Conservation (phyloP, 768 basidiomycete genomes). For the Psilocybe cyanescens region DNA sequence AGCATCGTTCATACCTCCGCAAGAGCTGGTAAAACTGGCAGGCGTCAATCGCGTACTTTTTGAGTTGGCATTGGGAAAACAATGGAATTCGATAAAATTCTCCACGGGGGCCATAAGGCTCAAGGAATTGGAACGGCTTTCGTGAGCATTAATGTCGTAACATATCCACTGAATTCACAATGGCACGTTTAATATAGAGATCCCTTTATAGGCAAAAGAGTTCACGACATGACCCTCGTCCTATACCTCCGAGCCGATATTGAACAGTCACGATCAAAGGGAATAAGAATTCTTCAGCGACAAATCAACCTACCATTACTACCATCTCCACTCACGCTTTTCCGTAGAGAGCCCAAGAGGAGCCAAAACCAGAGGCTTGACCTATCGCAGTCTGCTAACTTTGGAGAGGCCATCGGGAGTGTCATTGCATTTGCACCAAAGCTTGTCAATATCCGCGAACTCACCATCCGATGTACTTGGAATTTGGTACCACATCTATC, state of each 20-base stretch:
- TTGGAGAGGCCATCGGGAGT: constrained; percentile 29
- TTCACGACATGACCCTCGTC: neutral
- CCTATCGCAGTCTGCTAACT: constrained; percentile 2
- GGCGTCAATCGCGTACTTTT: constrained; percentile 6
- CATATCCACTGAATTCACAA: neutral
- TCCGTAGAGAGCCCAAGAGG: neutral
- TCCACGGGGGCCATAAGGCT: neutral
- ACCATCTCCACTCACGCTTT: neutral
- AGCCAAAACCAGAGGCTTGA: neutral
- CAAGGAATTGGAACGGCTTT: neutral
- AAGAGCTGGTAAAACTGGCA: neutral
- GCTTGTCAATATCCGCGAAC: constrained; percentile 33
- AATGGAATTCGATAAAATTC: neutral
- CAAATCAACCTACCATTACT: no score
- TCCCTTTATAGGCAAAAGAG: neutral
- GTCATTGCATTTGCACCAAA: constrained; percentile 32
- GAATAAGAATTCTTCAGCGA: neutral
- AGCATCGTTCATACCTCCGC: neutral
- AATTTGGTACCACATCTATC: constrained; percentile 27
- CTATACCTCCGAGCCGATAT: neutral
- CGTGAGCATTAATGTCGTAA: neutral
- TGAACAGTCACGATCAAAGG: neutral
- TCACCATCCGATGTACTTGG: constrained; percentile 41
- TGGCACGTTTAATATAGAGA: neutral
- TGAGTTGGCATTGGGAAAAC: neutral